A percentile compares a stretch with the other conserved stretches of the same genome.
These are phyloP conservation scores for Schizochytrium sp. DNA, from an alignment of 108 stramenopile species.

Conservation along the genomic window DNA sequence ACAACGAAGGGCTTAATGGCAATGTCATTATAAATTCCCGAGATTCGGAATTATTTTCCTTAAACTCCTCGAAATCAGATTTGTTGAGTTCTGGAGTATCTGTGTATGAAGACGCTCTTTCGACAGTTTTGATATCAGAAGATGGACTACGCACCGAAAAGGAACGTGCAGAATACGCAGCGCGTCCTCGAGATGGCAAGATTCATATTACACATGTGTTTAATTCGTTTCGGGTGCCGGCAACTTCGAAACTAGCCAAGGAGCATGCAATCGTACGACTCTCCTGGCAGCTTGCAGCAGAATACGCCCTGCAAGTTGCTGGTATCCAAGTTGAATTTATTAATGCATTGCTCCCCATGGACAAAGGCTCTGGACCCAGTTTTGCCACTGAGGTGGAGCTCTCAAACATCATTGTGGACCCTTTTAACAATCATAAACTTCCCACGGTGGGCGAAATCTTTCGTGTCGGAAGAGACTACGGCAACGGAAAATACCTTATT, in stretches of 20 bases:
- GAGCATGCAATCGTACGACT: slow-evolving; percentile 43
- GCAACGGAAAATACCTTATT: background rate
- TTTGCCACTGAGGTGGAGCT: background rate
- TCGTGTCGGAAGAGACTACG: background rate
- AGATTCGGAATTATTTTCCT: too few species aligned
- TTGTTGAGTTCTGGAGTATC: too few species aligned
- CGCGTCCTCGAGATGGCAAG: background rate
- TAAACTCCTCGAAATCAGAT: too few species aligned
- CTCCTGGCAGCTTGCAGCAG: slow-evolving; percentile 45
- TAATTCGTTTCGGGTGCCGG: background rate
- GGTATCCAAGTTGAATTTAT: slow-evolving; percentile 44
- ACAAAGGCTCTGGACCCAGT: background rate
- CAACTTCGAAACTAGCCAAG: background rate
- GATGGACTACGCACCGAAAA: too few species aligned
- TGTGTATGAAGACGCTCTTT: too few species aligned
- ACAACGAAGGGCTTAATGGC: too few species aligned
- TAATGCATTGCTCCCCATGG: slow-evolving; percentile 25
- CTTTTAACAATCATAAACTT: slow-evolving; percentile 23
- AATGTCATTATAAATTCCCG: too few species aligned
- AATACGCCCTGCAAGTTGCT: background rate
- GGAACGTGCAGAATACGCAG: background rate
- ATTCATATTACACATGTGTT: slow-evolving; percentile 24
- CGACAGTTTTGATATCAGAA: too few species aligned
- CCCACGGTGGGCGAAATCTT: slow-evolving; percentile 44
- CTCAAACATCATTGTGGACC: slow-evolving; percentile 6